Evolutionary conservation across 805 yeast species (phyloP).

Genomic region (Kuraishia ogatae): DNA sequence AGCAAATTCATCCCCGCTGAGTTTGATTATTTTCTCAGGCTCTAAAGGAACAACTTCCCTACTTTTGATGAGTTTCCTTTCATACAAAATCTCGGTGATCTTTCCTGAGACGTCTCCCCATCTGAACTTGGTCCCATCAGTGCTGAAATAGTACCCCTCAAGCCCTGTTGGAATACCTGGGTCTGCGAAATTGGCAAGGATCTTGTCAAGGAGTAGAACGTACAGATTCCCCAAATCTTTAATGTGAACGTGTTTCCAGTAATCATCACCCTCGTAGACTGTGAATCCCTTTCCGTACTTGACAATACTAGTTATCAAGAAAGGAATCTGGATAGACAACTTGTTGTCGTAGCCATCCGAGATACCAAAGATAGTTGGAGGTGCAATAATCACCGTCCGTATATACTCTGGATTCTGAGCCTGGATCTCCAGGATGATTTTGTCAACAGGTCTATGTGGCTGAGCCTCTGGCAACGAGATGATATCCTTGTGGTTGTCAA

Average conservation of each 20-base stretch:
- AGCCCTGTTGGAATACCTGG: slow-evolving; percentile 19
- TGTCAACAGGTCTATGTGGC: slow-evolving; percentile 26
- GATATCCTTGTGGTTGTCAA: slow-evolving; percentile 17
- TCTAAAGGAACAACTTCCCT: neutral
- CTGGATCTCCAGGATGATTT: slow-evolving; percentile 18
- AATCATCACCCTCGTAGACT: slow-evolving; percentile 21
- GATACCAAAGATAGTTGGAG: slow-evolving; percentile 26
- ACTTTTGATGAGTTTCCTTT: neutral
- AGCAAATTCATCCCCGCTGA: neutral
- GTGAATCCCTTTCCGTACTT: slow-evolving; percentile 15
- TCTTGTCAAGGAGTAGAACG: slow-evolving; percentile 14
- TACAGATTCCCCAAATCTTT: slow-evolving; percentile 24
- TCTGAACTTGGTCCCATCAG: slow-evolving; percentile 17
- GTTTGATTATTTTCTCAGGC: neutral
- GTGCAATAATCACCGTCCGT: slow-evolving; percentile 22
- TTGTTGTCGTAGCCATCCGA: slow-evolving; percentile 22
- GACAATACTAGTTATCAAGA: slow-evolving; percentile 12
- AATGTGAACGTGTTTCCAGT: slow-evolving; percentile 29
- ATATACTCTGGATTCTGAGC: slow-evolving; percentile 19
- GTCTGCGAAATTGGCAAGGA: slow-evolving; percentile 10
- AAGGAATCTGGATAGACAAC: slow-evolving; percentile 23
- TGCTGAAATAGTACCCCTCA: slow-evolving; percentile 28
- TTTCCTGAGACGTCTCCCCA: slow-evolving; percentile 16
- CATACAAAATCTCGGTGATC: neutral
- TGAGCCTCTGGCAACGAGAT: slow-evolving; percentile 17